Evolutionary conservation across 495 filamentous ascomycete genomes (phyloP).

Genomic region (Podospora didyma): DNA sequence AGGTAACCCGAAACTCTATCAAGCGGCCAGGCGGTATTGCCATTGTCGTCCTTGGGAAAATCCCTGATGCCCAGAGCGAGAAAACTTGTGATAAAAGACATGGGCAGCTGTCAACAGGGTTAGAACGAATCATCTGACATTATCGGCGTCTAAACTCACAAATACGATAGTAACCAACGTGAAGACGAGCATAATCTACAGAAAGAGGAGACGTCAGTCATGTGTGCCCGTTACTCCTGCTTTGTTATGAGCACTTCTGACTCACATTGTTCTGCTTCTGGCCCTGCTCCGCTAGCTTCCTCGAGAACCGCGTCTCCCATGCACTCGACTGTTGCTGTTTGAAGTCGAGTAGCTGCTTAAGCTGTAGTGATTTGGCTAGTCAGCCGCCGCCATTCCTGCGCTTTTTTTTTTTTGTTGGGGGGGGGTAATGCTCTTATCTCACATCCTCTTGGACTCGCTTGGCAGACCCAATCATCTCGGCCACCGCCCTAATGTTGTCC

Average conservation of each 20-base stretch:
- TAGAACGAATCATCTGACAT: too few species aligned
- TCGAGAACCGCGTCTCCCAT: conserved; percentile 4
- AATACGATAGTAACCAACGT: conserved; percentile 7
- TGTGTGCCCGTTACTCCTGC: neutral
- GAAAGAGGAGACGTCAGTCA: neutral
- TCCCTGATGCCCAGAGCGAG: neutral
- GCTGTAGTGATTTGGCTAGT: neutral
- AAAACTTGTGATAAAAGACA: neutral
- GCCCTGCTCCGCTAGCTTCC: conserved; percentile 5
- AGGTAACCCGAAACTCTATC: neutral
- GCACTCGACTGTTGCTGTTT: conserved; percentile 8
- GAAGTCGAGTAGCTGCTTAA: conserved; percentile 10
- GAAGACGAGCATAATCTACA: neutral
- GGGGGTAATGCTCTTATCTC: too few species aligned
- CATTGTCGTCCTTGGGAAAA: neutral
- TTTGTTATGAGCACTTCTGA: neutral
- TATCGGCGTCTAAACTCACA: too few species aligned
- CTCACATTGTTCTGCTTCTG: conserved; percentile 3
- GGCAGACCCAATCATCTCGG: neutral
- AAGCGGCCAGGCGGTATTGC: neutral
- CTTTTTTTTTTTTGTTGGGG: too few species aligned
- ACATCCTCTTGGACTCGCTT: neutral
- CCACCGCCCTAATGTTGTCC: neutral
- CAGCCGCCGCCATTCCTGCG: too few species aligned
- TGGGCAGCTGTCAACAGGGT: neutral